Base-by-base conservation (phyloP, 352 stramenopile genomes). In the Elongisporangium prolatum region DNA sequence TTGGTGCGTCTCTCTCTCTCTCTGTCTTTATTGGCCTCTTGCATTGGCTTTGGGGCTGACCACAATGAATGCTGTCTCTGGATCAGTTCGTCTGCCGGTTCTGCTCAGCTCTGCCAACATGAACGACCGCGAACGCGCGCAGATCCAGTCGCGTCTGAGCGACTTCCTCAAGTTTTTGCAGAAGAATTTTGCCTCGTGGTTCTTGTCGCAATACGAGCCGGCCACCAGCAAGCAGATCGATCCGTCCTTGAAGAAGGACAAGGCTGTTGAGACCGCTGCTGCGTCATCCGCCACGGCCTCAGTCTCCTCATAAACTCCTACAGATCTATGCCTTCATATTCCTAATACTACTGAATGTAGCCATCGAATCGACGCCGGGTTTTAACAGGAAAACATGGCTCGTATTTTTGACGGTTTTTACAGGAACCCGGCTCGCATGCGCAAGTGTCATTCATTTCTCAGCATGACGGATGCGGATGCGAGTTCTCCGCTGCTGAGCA, bases 131-230 rank as follows among this genome's bases (percentile, higher is more conserved):
- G 77, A 88, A 55, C 57, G 88, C 48, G 57, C 68, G 21, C 80
- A 84, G 65, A 87, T 93, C 59, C 77, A 88, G 60, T 79, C 69
- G 21, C 76, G 80, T 13, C 71, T 91, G n/a, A 89, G 88, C 56
- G 84, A 93, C 51, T 93, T 93, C 49, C 72, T 93, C 63, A 91
- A 90, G 63, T 91, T 83, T 64, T 69, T 93, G 34, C 84, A 93
- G 60, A 91, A 91, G 56, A 83, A 91, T 60, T 79, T 79, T 47
- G 63, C 84, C 3, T 69, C 75, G 18, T 87, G 82, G 67, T 88
- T 91, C 52, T 65, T 89, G 62, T 71, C 69, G 37, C 79, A 91
- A 44, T 93, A 93, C 65, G 63, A 85, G 55, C 55, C 71, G 44
- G 72, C 61, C 16, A 77, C 76, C 28, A 75, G 86, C 10, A 80